Evolutionary conservation across 768 basidiomycete genomes (phyloP).

Genomic region (Suillus clintonianus): DNA sequence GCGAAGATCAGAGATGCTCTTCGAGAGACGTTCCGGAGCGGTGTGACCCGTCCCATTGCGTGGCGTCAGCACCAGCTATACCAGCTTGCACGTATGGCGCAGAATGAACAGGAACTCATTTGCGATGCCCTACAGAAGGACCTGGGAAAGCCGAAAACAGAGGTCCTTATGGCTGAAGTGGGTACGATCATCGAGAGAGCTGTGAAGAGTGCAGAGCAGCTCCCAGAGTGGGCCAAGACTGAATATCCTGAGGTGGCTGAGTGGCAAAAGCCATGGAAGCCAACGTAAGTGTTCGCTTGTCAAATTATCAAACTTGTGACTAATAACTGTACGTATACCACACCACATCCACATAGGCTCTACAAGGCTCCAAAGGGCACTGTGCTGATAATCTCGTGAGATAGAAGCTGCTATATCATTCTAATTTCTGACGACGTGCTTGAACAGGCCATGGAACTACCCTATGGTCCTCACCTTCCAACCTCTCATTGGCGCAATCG

Average conservation of each 20-base stretch:
- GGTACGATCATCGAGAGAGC: conserved; percentile 42
- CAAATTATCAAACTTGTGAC: background rate
- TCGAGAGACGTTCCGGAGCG: conserved; percentile 49
- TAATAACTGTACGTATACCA: background rate
- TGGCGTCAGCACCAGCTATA: conserved; percentile 68
- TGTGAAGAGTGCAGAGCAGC: conserved; percentile 44
- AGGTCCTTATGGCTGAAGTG: conserved; percentile 45
- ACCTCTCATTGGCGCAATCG: conserved; percentile 70
- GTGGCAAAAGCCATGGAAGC: conserved; percentile 52
- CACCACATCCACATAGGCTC: conserved; percentile 26
- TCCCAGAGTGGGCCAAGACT: conserved; percentile 61
- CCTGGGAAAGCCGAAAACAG: conserved; percentile 46
- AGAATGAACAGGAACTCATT: conserved; percentile 61
- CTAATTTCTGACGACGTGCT: background rate
- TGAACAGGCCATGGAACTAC: conserved; percentile 65
- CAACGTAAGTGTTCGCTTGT: conserved; percentile 32
- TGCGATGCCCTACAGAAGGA: conserved; percentile 47
- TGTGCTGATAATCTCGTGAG: conserved; percentile 61
- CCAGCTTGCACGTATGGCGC: conserved; percentile 59
- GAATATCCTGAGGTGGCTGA: conserved; percentile 37
- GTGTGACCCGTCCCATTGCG: conserved; percentile 49
- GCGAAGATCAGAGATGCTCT: conserved; percentile 40
- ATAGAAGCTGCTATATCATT: conserved; percentile 4
- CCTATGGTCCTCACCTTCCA: conserved; percentile 55
- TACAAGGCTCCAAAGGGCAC: conserved; percentile 62